These are phyloP conservation scores for Kuraishia capsulata DNA, from an alignment of 805 yeast species.

Conservation along the genomic window DNA sequence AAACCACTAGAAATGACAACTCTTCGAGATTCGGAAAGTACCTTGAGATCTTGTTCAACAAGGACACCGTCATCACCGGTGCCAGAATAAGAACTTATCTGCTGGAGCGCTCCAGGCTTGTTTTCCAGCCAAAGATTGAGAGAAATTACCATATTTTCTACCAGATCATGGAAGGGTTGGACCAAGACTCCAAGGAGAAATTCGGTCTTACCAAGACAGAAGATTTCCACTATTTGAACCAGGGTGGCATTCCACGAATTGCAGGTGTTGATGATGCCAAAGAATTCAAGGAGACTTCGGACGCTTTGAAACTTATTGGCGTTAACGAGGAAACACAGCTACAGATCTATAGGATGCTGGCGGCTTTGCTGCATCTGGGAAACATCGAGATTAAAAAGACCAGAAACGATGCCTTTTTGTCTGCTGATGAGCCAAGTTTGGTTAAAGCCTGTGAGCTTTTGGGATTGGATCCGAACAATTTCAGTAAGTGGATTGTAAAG, in stretches of 20 bases:
- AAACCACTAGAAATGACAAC: conserved; percentile 93
- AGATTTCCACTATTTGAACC: conserved; percentile 76
- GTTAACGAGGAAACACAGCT: conserved; percentile 48
- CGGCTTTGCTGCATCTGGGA: conserved; percentile 89
- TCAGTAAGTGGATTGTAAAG: conserved; percentile 88
- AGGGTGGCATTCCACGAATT: conserved; percentile 70
- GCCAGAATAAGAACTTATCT: conserved; percentile 90
- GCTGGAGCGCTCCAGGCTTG: conserved; percentile 88
- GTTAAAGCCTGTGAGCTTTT: conserved; percentile 76
- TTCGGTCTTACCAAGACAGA: conserved; percentile 56
- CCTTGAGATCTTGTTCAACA: conserved; percentile 80
- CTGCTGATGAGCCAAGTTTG: conserved; percentile 81
- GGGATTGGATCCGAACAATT: conserved; percentile 63
- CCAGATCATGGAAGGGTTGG: conserved; percentile 73
- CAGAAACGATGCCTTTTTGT: conserved; percentile 70
- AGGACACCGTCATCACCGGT: conserved; percentile 73
- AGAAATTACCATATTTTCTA: conserved; percentile 94
- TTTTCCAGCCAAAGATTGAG: conserved; percentile 84
- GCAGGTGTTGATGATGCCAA: conserved; percentile 73
- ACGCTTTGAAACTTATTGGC: conserved; percentile 76
- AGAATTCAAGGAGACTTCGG: conserved; percentile 69
- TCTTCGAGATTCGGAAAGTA: conserved; percentile 97
- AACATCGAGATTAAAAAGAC: conserved; percentile 82
- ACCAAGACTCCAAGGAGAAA: conserved; percentile 40
- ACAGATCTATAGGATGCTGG: conserved; percentile 67